Percentiles rank a stretch among this genome's conserved stretches.
Conservation (phyloP, 352 stramenopile species). For the Vaucheria bursata region DNA sequence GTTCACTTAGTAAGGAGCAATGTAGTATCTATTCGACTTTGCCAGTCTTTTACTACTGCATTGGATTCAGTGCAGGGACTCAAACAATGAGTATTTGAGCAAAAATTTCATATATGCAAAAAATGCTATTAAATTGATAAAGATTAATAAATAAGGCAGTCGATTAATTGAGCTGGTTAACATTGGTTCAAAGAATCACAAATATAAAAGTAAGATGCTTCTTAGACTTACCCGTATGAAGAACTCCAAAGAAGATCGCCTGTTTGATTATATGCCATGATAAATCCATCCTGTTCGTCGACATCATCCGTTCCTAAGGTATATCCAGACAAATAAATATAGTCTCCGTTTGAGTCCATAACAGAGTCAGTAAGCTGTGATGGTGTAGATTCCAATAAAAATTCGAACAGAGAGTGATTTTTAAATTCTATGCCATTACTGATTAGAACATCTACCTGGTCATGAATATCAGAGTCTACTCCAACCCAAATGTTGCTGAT, state of each 20-base stretch:
- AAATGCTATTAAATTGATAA: background rate
- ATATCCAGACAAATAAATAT: conserved; percentile 41
- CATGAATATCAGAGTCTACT: too few relatives aligned
- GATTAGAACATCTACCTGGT: too few relatives aligned
- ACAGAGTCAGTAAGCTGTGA: conserved; percentile 41
- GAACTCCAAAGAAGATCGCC: conserved; percentile 21
- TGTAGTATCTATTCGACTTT: background rate
- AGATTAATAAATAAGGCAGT: background rate
- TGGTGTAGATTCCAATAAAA: too few relatives aligned
- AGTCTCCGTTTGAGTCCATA: conserved; percentile 12
- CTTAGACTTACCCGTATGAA: background rate
- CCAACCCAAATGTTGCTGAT: too few relatives aligned
- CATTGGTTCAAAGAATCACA: background rate
- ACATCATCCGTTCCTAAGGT: background rate
- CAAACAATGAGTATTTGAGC: background rate
- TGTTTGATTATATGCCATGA: conserved; percentile 36
- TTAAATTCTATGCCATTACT: too few relatives aligned
- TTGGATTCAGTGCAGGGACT: background rate
- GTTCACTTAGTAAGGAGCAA: too few relatives aligned
- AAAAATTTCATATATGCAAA: background rate
- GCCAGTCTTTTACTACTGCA: background rate
- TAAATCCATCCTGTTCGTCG: conserved; percentile 20
- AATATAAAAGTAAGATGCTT: background rate
- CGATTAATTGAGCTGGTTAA: background rate
- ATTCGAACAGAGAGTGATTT: too few relatives aligned